These are phyloP conservation scores for Colletotrichum aenigma DNA, from an alignment of 2,329 filamentous ascomycete species.

Conservation along the genomic window DNA sequence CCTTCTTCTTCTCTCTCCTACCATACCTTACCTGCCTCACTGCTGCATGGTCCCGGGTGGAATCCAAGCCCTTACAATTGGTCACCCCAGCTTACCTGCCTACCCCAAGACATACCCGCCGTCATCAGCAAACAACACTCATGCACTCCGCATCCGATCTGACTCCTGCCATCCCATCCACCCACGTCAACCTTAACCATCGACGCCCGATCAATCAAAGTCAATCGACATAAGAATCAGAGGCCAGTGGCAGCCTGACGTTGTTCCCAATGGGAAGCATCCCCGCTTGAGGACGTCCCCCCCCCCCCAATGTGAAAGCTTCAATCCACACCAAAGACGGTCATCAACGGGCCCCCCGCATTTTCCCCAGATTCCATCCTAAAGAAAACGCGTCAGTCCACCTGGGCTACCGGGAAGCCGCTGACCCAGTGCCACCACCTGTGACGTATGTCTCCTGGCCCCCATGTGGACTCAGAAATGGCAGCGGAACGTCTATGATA, in stretches of 20 bases:
- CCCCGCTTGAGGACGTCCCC: not conserved
- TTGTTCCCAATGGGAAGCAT: not conserved
- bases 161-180: not conserved
- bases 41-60: not conserved
- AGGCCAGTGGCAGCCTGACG: not conserved
- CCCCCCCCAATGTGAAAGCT: not conserved
- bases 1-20: not conserved
- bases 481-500: not conserved
- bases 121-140: not conserved
- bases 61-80: not conserved
- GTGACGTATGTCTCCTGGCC: not conserved
- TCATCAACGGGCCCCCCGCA: not conserved
- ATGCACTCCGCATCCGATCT: not conserved
- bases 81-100: not conserved
- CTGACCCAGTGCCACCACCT: not conserved
- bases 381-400: not conserved
- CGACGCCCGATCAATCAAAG: not conserved
- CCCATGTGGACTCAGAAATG: not conserved
- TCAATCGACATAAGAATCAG: not conserved
- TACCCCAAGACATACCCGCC: not conserved
- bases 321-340: not conserved
- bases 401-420: not conserved
- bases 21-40: too few species aligned
- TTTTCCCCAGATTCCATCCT: constrained; percentile 10
- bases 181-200: not conserved